A percentile compares a stretch with the other conserved stretches of the same genome.
Conservation (phyloP, 2,329 filamentous ascomycete species). For the Pseudogymnoascus sp. region DNA sequence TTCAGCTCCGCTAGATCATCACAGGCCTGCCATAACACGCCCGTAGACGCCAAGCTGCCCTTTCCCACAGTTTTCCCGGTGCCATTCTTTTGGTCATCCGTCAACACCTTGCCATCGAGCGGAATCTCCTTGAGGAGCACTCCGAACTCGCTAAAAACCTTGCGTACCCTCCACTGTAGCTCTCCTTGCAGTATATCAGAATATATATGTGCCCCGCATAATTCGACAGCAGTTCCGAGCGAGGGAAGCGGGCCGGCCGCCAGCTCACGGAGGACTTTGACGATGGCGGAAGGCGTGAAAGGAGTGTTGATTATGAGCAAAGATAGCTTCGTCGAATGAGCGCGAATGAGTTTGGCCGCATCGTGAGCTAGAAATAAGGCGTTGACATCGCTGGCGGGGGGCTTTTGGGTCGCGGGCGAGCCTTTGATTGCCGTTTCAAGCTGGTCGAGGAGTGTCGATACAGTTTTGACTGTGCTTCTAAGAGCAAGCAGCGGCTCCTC, state of each 20-base stretch:
- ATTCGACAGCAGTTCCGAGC: conserved; percentile 63
- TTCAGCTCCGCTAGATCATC: conserved; percentile 64
- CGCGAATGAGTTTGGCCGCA: conserved; percentile 65
- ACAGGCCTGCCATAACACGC: conserved; percentile 77
- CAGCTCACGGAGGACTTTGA: conserved; percentile 65
- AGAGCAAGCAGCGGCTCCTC: conserved; percentile 9
- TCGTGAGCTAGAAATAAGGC: conserved; percentile 65
- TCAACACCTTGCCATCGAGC: conserved; percentile 48
- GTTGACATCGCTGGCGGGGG: conserved; percentile 35
- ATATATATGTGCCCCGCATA: conserved; percentile 56
- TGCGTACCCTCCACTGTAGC: conserved; percentile 51
- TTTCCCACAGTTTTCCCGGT: conserved; percentile 35
- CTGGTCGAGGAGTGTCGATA: conserved; percentile 22
- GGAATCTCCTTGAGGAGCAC: conserved; percentile 56
- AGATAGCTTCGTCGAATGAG: conserved; percentile 81
- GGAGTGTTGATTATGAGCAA: conserved; percentile 81
- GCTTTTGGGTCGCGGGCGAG: conserved; percentile 12
- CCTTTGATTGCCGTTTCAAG: conserved; percentile 21
- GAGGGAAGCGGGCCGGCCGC: conserved; percentile 66
- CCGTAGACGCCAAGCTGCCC: conserved; percentile 60
- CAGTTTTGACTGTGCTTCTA: conserved; percentile 21
- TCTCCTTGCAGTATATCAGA: conserved; percentile 59
- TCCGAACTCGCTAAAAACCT: conserved; percentile 57
- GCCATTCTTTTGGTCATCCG: conserved; percentile 42
- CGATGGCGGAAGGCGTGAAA: conserved; percentile 73